A percentile compares a stretch with the other conserved stretches of the same genome.
Evolutionary conservation across 257 asterid species (phyloP).

Genomic region (Anisodus acutangulus): DNA sequence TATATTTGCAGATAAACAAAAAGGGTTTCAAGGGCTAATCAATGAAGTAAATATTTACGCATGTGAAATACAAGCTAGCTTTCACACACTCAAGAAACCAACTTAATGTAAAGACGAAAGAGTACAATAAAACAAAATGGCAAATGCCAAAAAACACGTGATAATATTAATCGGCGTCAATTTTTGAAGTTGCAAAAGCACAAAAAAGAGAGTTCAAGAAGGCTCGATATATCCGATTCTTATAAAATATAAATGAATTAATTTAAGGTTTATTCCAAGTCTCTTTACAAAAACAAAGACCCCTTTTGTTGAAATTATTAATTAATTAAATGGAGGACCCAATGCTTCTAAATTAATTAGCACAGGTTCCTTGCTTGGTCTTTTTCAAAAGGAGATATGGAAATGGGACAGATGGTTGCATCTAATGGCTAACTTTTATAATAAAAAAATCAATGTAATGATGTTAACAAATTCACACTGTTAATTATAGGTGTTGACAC

Average conservation of each 20-base stretch:
- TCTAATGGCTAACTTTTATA: background rate
- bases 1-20: background rate
- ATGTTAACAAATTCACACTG: no score
- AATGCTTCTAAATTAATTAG: background rate
- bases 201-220: background rate
- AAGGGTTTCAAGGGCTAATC: background rate
- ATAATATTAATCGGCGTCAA: background rate
- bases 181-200: background rate
- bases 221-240: background rate
- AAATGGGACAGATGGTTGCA: background rate
- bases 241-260: no score
- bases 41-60: background rate
- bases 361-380: background rate
- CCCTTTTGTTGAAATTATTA: background rate
- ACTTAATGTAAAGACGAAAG: background rate
- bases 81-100: background rate
- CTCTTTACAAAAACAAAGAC: background rate
- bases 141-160: slow-evolving; percentile 17
- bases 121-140: background rate
- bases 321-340: background rate
- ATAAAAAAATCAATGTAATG: background rate
- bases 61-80: slow-evolving; percentile 19
- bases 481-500: no score
- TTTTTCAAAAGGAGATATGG: background rate
- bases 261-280: no score